These are phyloP conservation scores for Apophysomyces trapeziformis DNA, from an alignment of 371 early-diverging fungal genomes.

Conservation along the genomic window DNA sequence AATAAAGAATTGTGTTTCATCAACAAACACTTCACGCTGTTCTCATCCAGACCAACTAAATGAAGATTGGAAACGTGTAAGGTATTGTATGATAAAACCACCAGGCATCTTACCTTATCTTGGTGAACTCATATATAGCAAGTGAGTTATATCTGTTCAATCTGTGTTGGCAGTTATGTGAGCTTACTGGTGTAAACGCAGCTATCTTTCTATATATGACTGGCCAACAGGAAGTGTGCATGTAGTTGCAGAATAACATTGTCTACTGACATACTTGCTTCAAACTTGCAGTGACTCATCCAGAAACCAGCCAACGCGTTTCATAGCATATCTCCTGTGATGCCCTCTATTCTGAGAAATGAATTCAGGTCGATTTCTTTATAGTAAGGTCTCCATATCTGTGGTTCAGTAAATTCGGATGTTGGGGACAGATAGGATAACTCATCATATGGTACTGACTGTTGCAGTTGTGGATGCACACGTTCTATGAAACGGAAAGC, in stretches of 20 bases:
- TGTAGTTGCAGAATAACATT: neutral
- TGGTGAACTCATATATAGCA: neutral
- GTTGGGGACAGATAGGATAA: too few relatives aligned
- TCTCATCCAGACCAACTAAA: neutral
- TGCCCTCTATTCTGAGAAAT: too few relatives aligned
- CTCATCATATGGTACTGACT: too few relatives aligned
- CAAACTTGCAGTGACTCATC: neutral
- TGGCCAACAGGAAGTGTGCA: neutral
- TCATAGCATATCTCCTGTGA: neutral
- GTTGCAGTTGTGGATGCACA: neutral
- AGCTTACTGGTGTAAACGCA: neutral
- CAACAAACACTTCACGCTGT: neutral
- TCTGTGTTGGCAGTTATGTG: neutral
- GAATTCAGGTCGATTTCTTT: too few relatives aligned
- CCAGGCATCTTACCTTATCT: neutral
- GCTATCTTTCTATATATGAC: neutral
- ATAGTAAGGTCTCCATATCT: too few relatives aligned
- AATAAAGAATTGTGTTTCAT: neutral
- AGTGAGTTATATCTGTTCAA: neutral
- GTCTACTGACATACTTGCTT: neutral
- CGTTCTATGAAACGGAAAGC: neutral
- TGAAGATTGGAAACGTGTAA: neutral
- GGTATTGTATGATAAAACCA: neutral
- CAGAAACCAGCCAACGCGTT: neutral
- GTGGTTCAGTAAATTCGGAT: too few relatives aligned